Evolutionary conservation across 129 eudicot species (phyloP).

Genomic region (Tagetes patula): DNA sequence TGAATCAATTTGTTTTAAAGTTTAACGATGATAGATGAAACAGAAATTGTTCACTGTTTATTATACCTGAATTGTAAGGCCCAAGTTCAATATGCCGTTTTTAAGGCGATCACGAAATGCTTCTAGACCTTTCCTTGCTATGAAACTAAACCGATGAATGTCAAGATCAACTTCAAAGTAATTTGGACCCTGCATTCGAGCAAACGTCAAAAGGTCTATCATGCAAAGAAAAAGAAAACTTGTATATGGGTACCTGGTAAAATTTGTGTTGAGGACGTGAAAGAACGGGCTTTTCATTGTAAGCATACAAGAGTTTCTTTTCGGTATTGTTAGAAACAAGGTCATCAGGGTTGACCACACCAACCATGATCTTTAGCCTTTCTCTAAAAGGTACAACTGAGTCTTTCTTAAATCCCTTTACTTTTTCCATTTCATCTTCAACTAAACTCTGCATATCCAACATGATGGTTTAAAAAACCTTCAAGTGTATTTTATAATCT

Average conservation of each 20-base stretch:
- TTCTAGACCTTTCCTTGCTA: constrained; percentile 85
- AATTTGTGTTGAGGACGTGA: constrained; percentile 96
- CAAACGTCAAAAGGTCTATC: neutral
- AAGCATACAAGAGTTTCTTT: constrained; percentile 75
- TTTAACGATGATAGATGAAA: constrained; percentile 5
- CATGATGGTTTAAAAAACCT: constrained; percentile 12
- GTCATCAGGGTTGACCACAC: constrained; percentile 82
- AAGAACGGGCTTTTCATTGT: constrained; percentile 91
- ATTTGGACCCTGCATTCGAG: constrained; percentile 57
- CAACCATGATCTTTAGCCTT: constrained; percentile 82
- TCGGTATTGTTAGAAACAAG: constrained; percentile 72
- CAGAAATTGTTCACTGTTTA: neutral
- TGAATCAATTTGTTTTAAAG: constrained; percentile 17
- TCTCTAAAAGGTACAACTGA: constrained; percentile 67
- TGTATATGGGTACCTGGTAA: constrained; percentile 58
- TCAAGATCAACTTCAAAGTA: constrained; percentile 91
- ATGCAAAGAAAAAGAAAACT: neutral
- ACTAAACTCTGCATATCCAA: constrained; percentile 55
- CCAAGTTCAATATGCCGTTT: constrained; percentile 65
- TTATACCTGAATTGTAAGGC: constrained; percentile 77
- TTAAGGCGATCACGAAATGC: constrained; percentile 71
- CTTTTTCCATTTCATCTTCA: constrained; percentile 68
- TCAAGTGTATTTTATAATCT: neutral
- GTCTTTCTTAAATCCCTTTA: constrained; percentile 66
- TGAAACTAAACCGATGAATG: constrained; percentile 81